Base-by-base conservation (phyloP, 345 rosid species). In the Camelina neglecta region DNA sequence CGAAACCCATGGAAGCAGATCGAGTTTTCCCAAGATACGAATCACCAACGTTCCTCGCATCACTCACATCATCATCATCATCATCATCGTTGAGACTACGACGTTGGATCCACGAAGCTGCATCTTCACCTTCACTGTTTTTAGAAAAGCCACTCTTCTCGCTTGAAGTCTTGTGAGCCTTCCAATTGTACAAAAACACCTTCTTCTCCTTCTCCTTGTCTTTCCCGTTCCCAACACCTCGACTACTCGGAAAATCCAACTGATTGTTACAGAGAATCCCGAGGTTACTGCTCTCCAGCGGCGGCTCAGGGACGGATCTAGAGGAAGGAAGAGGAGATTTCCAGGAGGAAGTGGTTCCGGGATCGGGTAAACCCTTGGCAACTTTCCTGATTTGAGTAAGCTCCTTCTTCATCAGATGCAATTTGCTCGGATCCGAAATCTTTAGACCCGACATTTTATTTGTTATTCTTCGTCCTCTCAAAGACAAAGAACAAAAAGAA, bases 341-440 rank as follows among this genome's bases (percentile, higher is more conserved):
- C 90, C 92, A 88, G 1, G 97, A 90, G 60, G 95, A 89, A 45
- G 89, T 82, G 59, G 97, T 92, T 3, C 95, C 97, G 0, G 98
- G 98, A 85, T 94, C 98, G 49, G 96, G 88, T 81, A 94, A 75
- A 64, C 85, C 77, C 36, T 88, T 81, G 2, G 93, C 82, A 21
- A 89, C 96, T 77, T 92, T 94, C 50, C 90, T 81, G 83, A 94
- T 94, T 83, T 91, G 96, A 79, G 92, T 85, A 8, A 91, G 88
- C 83, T 94, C 95, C 77, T 73, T 88, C 91, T 83, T 90, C 82
- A 94, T 90, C 82, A 94, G 84, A 75, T 94, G 97, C 39, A 90
- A 67, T 67, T 86, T 84, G 77, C 92, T 88, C 23, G 95, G 95
- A 82, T 88, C 87, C 80, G 81, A 82, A 16, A 86, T 82, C 68